These are phyloP conservation scores for Leccinum subtestaceum DNA, from an alignment of 768 basidiomycete species.

Conservation along the genomic window DNA sequence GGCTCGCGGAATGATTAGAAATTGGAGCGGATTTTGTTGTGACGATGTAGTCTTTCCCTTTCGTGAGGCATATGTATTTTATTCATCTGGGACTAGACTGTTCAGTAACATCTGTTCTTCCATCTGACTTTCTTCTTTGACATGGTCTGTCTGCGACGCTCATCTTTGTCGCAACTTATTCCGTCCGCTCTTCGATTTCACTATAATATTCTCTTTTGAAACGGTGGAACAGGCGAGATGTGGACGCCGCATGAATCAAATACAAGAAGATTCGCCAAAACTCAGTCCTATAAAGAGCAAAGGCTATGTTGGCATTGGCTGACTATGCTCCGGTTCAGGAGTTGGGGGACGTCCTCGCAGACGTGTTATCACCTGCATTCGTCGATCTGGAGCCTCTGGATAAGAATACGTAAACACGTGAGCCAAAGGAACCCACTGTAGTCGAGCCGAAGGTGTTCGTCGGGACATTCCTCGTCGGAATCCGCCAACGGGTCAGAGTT, in stretches of 20 bases:
- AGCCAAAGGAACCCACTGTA: slow-evolving; percentile 45
- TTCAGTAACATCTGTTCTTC: slow-evolving; percentile 30
- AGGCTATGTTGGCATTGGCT: slow-evolving; percentile 9
- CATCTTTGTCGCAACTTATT: slow-evolving; percentile 9
- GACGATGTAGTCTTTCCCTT: slow-evolving; percentile 24
- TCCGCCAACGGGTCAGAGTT: slow-evolving; percentile 71
- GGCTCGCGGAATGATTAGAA: slow-evolving; percentile 70
- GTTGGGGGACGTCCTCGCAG: slow-evolving; percentile 57
- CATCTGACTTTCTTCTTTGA: slow-evolving; percentile 23
- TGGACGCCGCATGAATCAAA: slow-evolving; percentile 3
- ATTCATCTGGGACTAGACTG: slow-evolving; percentile 34
- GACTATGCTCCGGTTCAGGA: slow-evolving; percentile 41
- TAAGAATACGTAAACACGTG: slow-evolving; percentile 7
- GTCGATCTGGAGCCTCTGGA: slow-evolving; percentile 43
- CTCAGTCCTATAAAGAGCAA: background rate
- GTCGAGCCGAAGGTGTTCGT: slow-evolving; percentile 63
- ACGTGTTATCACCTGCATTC: slow-evolving; percentile 57
- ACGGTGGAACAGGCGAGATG: slow-evolving; percentile 11
- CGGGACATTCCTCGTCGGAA: slow-evolving; percentile 68
- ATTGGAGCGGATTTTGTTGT: slow-evolving; percentile 20
- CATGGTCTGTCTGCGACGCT: slow-evolving; percentile 12
- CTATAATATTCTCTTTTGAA: slow-evolving; percentile 26
- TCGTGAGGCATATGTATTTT: slow-evolving; percentile 32
- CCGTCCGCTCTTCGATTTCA: slow-evolving; percentile 15
- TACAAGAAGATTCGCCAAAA: background rate